Percentiles rank a stretch among this genome's conserved stretches.
Conservation (phyloP, 2,329 filamentous ascomycete genomes). For the Metarhizium rileyi region DNA sequence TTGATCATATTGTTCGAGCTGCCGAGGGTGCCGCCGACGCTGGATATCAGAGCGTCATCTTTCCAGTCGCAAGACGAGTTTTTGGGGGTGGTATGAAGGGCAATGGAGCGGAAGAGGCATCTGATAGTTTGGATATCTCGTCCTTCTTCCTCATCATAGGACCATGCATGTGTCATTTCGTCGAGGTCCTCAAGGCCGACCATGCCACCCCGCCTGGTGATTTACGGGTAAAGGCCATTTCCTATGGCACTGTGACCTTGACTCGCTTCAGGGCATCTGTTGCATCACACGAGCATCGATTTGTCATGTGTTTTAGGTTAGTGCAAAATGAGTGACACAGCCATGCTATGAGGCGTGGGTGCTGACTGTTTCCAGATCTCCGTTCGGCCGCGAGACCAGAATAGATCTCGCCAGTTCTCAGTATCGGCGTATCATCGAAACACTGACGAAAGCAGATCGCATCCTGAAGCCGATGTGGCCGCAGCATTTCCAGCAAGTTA, state of each 20-base stretch:
- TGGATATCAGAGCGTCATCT: conserved; percentile 29
- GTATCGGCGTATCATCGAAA: conserved; percentile 44
- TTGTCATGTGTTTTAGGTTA: conserved; percentile 45
- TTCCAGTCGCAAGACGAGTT: conserved; percentile 41
- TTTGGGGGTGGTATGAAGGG: conserved; percentile 29
- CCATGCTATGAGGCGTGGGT: not conserved
- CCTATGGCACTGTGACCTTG: conserved; percentile 43
- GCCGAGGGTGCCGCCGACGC: conserved; percentile 26
- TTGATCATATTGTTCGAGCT: conserved; percentile 35
- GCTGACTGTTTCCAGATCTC: conserved; percentile 21
- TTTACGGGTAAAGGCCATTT: conserved; percentile 38
- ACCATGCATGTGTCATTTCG: conserved; percentile 41
- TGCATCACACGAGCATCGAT: conserved; percentile 43
- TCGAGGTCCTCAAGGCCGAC: conserved; percentile 38
- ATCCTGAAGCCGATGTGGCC: conserved; percentile 50
- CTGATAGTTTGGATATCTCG: conserved; percentile 37
- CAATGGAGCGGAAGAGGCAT: conserved; percentile 31
- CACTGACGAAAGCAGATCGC: conserved; percentile 43
- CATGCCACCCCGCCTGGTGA: conserved; percentile 32
- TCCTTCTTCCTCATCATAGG: conserved; percentile 47
- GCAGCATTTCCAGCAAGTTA: conserved; percentile 40
- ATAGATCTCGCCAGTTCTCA: conserved; percentile 44
- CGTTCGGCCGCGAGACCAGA: conserved; percentile 32
- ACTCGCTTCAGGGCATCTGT: conserved; percentile 42
- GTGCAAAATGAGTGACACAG: conserved; percentile 8